Base-by-base conservation (phyloP, 1,284 basidiomycete species). In the Marasmius tenuissimus region DNA sequence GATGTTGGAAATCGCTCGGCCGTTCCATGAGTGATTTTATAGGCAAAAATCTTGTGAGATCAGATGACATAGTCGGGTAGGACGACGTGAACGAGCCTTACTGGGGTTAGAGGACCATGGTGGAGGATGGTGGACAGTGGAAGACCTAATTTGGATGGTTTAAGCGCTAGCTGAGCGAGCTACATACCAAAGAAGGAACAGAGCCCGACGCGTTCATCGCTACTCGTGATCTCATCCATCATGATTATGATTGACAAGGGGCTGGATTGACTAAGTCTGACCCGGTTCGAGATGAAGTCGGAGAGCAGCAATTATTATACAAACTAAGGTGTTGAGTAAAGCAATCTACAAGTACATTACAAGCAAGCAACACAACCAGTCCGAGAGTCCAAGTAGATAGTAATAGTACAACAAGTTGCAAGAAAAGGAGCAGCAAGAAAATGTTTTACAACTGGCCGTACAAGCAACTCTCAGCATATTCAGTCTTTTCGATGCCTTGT, bases 401-500 rank as follows among this genome's bases (percentile, higher is more conserved):
- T 34, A 52, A 48, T 14, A 39, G 20, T 35, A 49, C n/a, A 34
- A 4, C 18, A 14, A 54, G 38, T 1, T 18, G 59, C 33, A 22
- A 40, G 16, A 39, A 42, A 4, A 8, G 35, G 45, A 33, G 39
- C n/a, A 42, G 11, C 34, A 56, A 10, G 10, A 11, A 14, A 20
- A 45, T 3, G 18, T 35, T n/a, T 58, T 45, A 56, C n/a, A 57
- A 10, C 52, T 61, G 60, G 33, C 57, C 53, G 38, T 56, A 59
- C n/a, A 62, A 51, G 14, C 54, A 51, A 42, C 18, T 39, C 14
- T 62, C 45, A 37, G 61, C 61, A 34, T 54, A 56, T 11, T 34
- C 37, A 6, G 51, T 22, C 39, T 62, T 53, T 53, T 64, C 63
- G 18, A 57, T 45, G 4, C 63, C 63, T 50, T 64, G 59, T 11